These are phyloP conservation scores for Lepraria neglecta DNA, from an alignment of 495 filamentous ascomycete genomes.

Conservation along the genomic window DNA sequence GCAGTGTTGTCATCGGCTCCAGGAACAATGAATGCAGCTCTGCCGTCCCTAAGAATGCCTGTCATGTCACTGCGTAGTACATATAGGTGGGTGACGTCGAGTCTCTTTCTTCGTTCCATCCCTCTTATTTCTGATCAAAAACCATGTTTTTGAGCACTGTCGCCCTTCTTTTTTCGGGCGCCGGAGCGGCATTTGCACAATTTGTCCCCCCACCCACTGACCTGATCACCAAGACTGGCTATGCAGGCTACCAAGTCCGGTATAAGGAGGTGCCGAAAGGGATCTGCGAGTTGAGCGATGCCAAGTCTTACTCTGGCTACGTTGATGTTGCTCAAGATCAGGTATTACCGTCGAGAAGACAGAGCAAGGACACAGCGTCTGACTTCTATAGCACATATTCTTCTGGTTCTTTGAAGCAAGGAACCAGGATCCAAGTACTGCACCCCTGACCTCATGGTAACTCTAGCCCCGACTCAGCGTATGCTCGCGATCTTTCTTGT, in stretches of 20 bases:
- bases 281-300: constrained; percentile 49
- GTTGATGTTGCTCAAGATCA: constrained; percentile 45
- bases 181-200: constrained; percentile 2
- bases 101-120: neutral
- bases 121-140: neutral
- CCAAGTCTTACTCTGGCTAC: constrained; percentile 53
- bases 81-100: neutral
- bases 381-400: constrained; percentile 7
- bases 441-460: constrained; percentile 45
- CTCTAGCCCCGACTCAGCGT: neutral
- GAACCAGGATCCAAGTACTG: constrained; percentile 41
- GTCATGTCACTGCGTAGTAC: neutral
- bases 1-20: constrained; percentile 5
- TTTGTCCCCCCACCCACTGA: constrained; percentile 20
- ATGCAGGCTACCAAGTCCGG: constrained; percentile 32
- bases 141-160: neutral
- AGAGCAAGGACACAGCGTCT: neutral
- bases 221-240: constrained; percentile 14
- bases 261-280: constrained; percentile 53
- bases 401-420: constrained; percentile 50
- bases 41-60: neutral
- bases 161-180: neutral
- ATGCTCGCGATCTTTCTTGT: neutral
- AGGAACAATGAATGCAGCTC: neutral
- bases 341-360: neutral